phyloP scores from a whole-genome alignment of 2,329 filamentous ascomycete species.

The Monascus ruber region DNA sequence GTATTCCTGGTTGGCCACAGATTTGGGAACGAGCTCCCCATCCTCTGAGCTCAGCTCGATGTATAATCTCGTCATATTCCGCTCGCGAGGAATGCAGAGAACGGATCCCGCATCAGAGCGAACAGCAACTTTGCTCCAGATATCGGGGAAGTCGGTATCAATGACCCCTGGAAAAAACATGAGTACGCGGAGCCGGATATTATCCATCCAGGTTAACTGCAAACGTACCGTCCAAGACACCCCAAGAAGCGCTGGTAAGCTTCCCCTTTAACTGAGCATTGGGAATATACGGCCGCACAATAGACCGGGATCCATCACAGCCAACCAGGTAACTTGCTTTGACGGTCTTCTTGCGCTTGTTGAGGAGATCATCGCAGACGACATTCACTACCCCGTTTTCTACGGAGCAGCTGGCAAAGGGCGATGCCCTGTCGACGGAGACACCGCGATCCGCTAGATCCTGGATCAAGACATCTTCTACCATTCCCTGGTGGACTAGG shows the following conservation, averaged over 20 bases:
- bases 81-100: slow-evolving; percentile 61
- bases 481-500: slow-evolving; percentile 60
- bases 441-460: slow-evolving; percentile 56
- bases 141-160: slow-evolving; percentile 61
- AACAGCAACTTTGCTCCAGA: slow-evolving; percentile 63
- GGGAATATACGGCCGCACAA: no score
- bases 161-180: slow-evolving; percentile 25
- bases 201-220: neutral
- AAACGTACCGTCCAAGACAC: slow-evolving; percentile 56
- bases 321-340: slow-evolving; percentile 56
- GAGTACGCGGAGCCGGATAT: neutral
- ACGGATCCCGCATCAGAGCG: slow-evolving; percentile 59
- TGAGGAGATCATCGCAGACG: slow-evolving; percentile 27
- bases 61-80: slow-evolving; percentile 57
- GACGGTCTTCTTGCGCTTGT: slow-evolving; percentile 32
- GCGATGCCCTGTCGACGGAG: slow-evolving; percentile 51
- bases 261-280: no score
- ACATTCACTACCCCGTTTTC: slow-evolving; percentile 30
- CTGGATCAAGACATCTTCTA: slow-evolving; percentile 58
- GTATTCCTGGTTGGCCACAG: slow-evolving; percentile 47
- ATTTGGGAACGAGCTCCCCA: slow-evolving; percentile 17
- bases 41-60: slow-evolving; percentile 28
- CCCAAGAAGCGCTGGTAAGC: slow-evolving; percentile 51
- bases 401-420: slow-evolving; percentile 45
- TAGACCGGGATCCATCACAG: no score